Percentiles rank a stretch among this genome's conserved stretches.
These are phyloP conservation scores for Metschnikowia cerradonensis DNA, from an alignment of 805 yeast genomes.

Conservation along the genomic window DNA sequence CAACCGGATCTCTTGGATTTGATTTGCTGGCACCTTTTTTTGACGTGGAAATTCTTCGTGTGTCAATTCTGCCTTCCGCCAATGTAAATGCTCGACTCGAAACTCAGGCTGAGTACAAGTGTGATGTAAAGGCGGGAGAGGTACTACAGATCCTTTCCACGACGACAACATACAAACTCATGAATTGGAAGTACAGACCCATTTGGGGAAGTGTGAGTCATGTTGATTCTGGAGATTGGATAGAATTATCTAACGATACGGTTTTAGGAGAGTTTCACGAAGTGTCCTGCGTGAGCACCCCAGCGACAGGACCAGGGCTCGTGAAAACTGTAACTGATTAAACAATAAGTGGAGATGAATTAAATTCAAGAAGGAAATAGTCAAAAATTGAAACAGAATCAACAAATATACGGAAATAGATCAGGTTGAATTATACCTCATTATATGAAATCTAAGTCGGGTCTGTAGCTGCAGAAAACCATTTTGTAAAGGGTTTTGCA, in stretches of 20 bases:
- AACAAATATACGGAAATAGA: too few species aligned
- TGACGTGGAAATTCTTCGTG: slow-evolving; percentile 1
- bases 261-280: slow-evolving; percentile 2
- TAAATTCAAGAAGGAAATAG: too few species aligned
- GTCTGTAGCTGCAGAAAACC: too few species aligned
- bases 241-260: neutral
- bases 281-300: slow-evolving; percentile 7
- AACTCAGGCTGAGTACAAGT: slow-evolving; percentile 10
- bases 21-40: slow-evolving; percentile 2
- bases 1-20: neutral
- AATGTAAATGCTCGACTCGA: neutral
- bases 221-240: slow-evolving; percentile 3
- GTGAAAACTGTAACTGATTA: too few species aligned
- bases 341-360: too few species aligned
- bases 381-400: too few species aligned
- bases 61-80: neutral
- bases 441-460: too few species aligned
- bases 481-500: too few species aligned
- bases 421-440: too few species aligned
- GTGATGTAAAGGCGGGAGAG: slow-evolving; percentile 7
- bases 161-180: slow-evolving; percentile 3
- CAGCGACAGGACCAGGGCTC: neutral
- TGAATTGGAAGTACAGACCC: slow-evolving; percentile 8
- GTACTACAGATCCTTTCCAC: slow-evolving; percentile 8
- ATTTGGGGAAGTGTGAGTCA: neutral